Evolutionary conservation across 768 basidiomycete genomes (phyloP), one percentile per base, ranked within the genome.

Genomic region (Tulasnella calospora): DNA sequence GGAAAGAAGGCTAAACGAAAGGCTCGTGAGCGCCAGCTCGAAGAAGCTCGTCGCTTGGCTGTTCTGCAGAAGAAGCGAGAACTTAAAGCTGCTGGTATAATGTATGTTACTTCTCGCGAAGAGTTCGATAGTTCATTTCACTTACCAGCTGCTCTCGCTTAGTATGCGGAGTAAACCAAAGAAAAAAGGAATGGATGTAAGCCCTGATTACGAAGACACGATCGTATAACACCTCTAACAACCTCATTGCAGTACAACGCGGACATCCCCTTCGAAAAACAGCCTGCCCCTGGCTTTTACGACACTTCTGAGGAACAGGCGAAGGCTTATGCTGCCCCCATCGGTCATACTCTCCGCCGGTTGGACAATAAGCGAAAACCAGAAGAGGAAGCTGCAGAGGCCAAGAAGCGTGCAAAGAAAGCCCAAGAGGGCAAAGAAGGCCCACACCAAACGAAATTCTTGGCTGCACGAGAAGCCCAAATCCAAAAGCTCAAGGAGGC

Each of bases 1-100:
- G 98, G 98, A 46, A 99, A 99, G 85, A 99, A 99, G 85, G 98
- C 98, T 3, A 99, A 99, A 84, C 92, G 98, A 81, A 99, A 99
- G 85, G 98, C 96, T 6, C 90, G 98, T 69, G 98, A 99, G 83
- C 92, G 97, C 79, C 97, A 98, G 82, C 86, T 99, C 47, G 98
- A 99, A 83, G 98, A 99, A 83, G 98, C 98, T 2, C 87, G 97
- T 74, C 89, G 98, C 33, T 86, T 99, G 61, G 98, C 98, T 12
- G 94, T 97, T 46, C 85, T 99, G 76, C 98, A 99, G 84, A 99
- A 99, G 88, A 98, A 96, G 86, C 88, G 98, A 82, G 98, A 99
- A 83, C 85, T 99, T 80, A 99, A 99, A 84, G 96, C 96, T 2
- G 98, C 98, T 51, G 98, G 98, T 80, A 98, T 99, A 83, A 95